A percentile compares a stretch with the other conserved stretches of the same genome.
These are phyloP conservation scores for Boletellus dicymbophilus DNA, from an alignment of 1,284 basidiomycete species.

Conservation along the genomic window DNA sequence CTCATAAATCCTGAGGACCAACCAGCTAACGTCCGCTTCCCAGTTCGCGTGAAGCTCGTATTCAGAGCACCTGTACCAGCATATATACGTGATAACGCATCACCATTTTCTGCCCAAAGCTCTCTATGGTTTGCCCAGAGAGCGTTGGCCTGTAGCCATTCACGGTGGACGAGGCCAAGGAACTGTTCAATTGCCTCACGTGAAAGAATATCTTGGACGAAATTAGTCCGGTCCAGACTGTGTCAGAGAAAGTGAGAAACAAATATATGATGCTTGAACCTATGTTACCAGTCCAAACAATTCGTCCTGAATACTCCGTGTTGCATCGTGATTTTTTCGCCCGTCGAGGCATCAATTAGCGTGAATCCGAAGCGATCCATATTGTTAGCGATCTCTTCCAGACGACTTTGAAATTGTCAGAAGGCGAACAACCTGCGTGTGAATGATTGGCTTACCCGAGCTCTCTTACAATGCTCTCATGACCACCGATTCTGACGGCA, in stretches of 20 bases:
- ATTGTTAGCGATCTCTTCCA: slow-evolving; percentile 62
- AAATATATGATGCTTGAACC: not conserved
- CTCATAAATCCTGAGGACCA: slow-evolving; percentile 12
- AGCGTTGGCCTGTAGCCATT: slow-evolving; percentile 69
- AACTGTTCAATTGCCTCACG: slow-evolving; percentile 77
- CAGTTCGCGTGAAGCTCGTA: slow-evolving; percentile 92
- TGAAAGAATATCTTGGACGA: slow-evolving; percentile 92
- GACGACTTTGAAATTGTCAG: slow-evolving; percentile 43
- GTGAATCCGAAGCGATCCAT: slow-evolving; percentile 88
- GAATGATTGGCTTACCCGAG: slow-evolving; percentile 51
- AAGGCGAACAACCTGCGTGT: slow-evolving; percentile 5
- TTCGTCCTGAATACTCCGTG: slow-evolving; percentile 93
- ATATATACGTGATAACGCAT: slow-evolving; percentile 89
- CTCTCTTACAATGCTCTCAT: slow-evolving; percentile 84
- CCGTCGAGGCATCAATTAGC: slow-evolving; percentile 66
- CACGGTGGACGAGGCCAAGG: slow-evolving; percentile 65
- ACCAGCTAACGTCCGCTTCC: slow-evolving; percentile 91
- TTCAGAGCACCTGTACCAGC: slow-evolving; percentile 98
- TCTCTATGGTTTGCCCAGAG: slow-evolving; percentile 91
- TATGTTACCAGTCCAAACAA: slow-evolving; percentile 88
- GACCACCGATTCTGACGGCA: slow-evolving; percentile 79
- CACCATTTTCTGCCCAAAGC: slow-evolving; percentile 97
- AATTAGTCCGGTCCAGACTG: slow-evolving; percentile 97
- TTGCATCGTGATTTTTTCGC: slow-evolving; percentile 80
- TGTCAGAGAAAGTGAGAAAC: slow-evolving; percentile 8